Evolutionary conservation across 805 yeast species (phyloP).

Genomic region (Wickerhamomyces bisporus): DNA sequence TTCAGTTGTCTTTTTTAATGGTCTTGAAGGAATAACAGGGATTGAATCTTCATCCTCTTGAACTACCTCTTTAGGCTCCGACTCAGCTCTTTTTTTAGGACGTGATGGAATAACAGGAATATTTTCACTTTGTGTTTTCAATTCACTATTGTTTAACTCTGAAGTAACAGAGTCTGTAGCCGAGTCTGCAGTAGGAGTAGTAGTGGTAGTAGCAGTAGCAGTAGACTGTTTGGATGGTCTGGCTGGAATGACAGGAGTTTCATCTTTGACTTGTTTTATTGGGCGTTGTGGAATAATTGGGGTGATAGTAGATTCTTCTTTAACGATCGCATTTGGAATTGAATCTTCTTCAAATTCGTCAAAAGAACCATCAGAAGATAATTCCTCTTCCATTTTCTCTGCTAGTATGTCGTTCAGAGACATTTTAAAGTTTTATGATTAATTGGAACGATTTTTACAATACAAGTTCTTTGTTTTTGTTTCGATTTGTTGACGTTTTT

Average conservation of each 20-base stretch:
- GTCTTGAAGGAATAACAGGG: not conserved
- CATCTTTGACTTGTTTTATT: not conserved
- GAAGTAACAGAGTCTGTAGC: too few relatives aligned
- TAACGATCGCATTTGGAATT: too few relatives aligned
- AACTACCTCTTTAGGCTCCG: not conserved
- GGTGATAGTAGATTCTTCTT: not conserved
- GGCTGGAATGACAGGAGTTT: conserved; percentile 5
- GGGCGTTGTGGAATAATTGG: not conserved
- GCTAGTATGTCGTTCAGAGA: too few relatives aligned
- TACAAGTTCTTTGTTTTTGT: too few relatives aligned
- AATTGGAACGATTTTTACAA: too few relatives aligned
- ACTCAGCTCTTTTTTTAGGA: not conserved
- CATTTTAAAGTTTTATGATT: conserved; percentile 1
- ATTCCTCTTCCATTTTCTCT: not conserved
- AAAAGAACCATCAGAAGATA: too few relatives aligned
- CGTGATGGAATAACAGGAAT: conserved; percentile 5
- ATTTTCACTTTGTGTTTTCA: conserved; percentile 2
- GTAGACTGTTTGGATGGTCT: conserved; percentile 4
- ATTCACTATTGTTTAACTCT: too few relatives aligned
- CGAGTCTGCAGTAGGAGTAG: not conserved
- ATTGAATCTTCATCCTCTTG: not conserved
- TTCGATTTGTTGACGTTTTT: too few relatives aligned
- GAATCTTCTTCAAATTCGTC: too few relatives aligned
- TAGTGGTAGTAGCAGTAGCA: not conserved
- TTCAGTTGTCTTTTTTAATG: not conserved